Conservation (phyloP, 2,329 filamentous ascomycete genomes). For the Corniculantispora saksenae region DNA sequence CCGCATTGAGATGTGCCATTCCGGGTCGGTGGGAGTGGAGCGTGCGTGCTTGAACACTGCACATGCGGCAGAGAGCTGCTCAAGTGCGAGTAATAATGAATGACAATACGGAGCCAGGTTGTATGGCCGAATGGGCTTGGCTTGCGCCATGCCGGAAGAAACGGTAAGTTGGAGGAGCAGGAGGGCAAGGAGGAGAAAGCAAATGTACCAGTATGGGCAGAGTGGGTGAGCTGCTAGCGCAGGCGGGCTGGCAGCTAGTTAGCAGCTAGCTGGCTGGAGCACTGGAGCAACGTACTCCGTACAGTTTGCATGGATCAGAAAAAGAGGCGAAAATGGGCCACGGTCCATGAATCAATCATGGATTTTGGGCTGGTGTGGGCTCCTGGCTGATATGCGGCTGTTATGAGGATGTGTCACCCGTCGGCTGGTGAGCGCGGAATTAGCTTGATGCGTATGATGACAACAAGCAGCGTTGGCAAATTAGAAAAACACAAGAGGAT, state of each 20-base stretch:
- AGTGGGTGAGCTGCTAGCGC: neutral
- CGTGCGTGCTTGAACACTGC: neutral
- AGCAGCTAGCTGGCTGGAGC: too few species aligned
- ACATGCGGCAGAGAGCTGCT: neutral
- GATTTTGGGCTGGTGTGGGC: too few species aligned
- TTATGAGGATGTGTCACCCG: neutral
- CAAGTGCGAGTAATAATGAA: neutral
- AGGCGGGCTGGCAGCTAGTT: neutral
- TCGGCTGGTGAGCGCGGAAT: neutral
- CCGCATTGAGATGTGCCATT: neutral
- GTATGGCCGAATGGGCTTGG: slow-evolving; percentile 4
- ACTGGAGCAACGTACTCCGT: too few species aligned
- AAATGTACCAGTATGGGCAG: too few species aligned
- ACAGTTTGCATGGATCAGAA: neutral
- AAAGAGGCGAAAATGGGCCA: neutral
- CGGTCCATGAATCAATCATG: slow-evolving; percentile 5
- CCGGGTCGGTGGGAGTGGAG: neutral
- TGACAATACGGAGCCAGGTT: neutral
- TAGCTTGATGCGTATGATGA: too few species aligned
- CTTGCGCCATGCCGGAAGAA: slow-evolving; percentile 14
- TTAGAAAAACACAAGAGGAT: too few species aligned
- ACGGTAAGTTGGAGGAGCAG: slow-evolving; percentile 1
- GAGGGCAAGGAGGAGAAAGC: too few species aligned
- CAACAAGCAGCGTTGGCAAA: too few species aligned
- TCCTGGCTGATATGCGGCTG: too few species aligned